Evolutionary conservation across 2,329 filamentous ascomycete genomes (phyloP).

Genomic region (Neopestalotiopsis clavispora): DNA sequence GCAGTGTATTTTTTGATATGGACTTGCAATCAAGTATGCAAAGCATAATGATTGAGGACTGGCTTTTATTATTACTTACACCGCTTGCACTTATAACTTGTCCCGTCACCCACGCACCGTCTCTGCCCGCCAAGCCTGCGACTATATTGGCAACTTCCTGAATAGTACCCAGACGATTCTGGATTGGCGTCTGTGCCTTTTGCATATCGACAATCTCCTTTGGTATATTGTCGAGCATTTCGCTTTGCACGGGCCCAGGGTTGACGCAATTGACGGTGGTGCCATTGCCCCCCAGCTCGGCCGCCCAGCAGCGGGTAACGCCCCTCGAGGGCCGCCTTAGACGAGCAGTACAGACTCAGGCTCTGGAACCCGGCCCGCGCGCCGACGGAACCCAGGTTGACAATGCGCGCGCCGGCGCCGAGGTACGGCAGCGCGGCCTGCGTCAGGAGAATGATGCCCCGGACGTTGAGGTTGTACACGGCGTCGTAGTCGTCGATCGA

Average conservation of each 20-base stretch:
- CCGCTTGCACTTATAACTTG: conserved; percentile 62
- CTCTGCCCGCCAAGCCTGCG: conserved; percentile 55
- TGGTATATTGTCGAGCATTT: conserved; percentile 60
- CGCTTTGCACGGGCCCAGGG: conserved; percentile 63
- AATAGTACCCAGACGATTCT: conserved; percentile 53
- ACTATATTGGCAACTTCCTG: conserved; percentile 63
- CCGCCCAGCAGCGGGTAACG: conserved; percentile 63
- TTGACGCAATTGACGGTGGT: conserved; percentile 66
- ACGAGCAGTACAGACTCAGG: conserved; percentile 57
- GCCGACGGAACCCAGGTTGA: conserved; percentile 64
- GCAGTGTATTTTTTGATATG: background rate
- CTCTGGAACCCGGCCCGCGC: conserved; percentile 50
- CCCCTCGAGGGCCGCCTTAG: conserved; percentile 65
- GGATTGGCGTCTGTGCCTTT: conserved; percentile 54
- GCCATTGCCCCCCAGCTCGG: conserved; percentile 59
- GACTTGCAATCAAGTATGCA: too few relatives aligned
- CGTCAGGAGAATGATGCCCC: conserved; percentile 57
- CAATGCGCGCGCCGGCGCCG: conserved; percentile 50
- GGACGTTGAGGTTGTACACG: conserved; percentile 63
- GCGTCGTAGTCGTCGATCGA: conserved; percentile 54
- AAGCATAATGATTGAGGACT: background rate
- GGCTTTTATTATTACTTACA: conserved; percentile 30
- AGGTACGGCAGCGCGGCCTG: conserved; percentile 59
- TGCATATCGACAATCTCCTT: conserved; percentile 53
- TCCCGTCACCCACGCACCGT: conserved; percentile 56